Percentiles rank a stretch among this genome's conserved stretches.
Evolutionary conservation across 1,284 basidiomycete genomes (phyloP).

Genomic region (Coniophora puteana): DNA sequence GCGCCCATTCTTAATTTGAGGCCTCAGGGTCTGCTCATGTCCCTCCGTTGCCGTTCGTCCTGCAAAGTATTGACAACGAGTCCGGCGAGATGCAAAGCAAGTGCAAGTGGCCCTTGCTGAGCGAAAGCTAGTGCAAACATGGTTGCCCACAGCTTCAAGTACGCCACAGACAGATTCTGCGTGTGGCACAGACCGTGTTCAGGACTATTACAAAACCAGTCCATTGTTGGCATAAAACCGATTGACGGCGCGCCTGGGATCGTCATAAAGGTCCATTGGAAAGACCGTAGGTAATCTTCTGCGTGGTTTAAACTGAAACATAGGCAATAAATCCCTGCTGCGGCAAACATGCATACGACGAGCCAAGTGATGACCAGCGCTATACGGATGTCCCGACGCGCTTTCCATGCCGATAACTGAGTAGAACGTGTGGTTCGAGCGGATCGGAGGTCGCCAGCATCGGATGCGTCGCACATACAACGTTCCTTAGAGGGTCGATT

Average conservation of each 20-base stretch:
- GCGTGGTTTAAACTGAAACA: no score
- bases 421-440: neutral
- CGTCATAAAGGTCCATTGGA: no score
- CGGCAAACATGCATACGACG: neutral
- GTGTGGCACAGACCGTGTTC: no score
- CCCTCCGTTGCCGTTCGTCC: conserved; percentile 1
- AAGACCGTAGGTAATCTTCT: no score
- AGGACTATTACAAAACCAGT: no score
- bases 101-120: neutral
- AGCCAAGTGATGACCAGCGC: neutral
- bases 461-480: neutral
- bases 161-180: no score
- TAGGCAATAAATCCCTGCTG: no score
- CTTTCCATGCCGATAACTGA: conserved; percentile 1
- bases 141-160: neutral
- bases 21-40: no score
- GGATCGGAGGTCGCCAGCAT: no score
- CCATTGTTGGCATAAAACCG: neutral
- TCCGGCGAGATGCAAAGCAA: neutral
- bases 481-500: neutral
- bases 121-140: neutral
- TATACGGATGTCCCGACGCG: neutral
- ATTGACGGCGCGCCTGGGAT: neutral
- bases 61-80: conserved; percentile 1
- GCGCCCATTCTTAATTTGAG: neutral